Evolutionary conservation across 306 rosid genomes (phyloP), one percentile per base, ranked within the genome.

Genomic region (Astragalus glycyphyllos): DNA sequence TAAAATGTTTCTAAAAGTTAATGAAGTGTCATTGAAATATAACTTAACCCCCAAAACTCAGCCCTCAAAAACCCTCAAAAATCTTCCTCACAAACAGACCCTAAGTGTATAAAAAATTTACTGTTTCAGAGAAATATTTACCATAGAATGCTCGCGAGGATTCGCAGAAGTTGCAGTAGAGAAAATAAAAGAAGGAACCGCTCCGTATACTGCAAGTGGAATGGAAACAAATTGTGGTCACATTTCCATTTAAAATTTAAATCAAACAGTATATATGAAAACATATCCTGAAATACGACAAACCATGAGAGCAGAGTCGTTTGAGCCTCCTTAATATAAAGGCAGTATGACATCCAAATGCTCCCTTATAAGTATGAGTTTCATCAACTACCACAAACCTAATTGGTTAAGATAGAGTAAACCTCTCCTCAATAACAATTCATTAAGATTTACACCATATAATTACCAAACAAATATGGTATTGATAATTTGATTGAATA

Each of bases 331-430:
- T 78, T 57, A 89, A 60, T 72, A 87, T 86, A 62, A 90, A 82
- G 67, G 97, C 95, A 58, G 97, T 94, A 77, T 90, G 98, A 72
- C 97, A 84, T 77, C 98, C 97, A 83, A 94, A 89, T 70, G 97
- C 97, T 70, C 98, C 98, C 88, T 90, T 90, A 80, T 89, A 94
- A 26, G 84, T 79, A 77, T 94, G 98, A 55, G 96, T 86, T 86
- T 94, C 97, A 73, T 94, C 98, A 65, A 90, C 79, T 75, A 89
- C 90, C 66, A 94, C 81, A 87, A 89, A 90, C 83, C 97, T 94
- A 63, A 74, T 59, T 40, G 62, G 75, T 38, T 58, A 76, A 79
- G 64, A 71, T 49, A 74, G 62, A 48, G 49, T 48, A 65, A 76
- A 48, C 69, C 48, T 40, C 64, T 58, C 37, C 6, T 2, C 13